Evolutionary conservation across 257 asterid genomes (phyloP).

Genomic region (Petrea volubilis): DNA sequence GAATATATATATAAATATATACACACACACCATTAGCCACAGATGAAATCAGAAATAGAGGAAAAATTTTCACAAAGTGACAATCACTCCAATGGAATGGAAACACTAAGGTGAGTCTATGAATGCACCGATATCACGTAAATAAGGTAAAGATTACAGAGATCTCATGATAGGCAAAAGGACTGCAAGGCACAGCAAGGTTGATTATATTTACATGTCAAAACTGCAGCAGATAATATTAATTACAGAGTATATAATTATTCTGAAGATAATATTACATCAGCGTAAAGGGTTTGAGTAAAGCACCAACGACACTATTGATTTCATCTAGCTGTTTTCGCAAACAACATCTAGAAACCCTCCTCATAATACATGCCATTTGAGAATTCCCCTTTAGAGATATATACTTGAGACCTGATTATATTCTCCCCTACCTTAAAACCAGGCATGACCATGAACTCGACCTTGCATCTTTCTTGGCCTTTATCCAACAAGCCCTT

Average conservation of each 20-base stretch:
- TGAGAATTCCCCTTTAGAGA: slow-evolving; percentile 37
- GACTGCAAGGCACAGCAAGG: slow-evolving; percentile 1
- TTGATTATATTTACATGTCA: slow-evolving; percentile 24
- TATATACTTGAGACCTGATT: slow-evolving; percentile 70
- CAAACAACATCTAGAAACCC: neutral
- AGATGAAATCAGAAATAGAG: neutral
- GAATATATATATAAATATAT: no score
- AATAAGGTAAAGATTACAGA: neutral
- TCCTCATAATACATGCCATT: slow-evolving; percentile 27
- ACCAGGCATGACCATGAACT: slow-evolving; percentile 84
- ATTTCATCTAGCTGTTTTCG: slow-evolving; percentile 22
- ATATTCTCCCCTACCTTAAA: slow-evolving; percentile 53
- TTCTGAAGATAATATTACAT: slow-evolving; percentile 17
- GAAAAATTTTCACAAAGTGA: neutral
- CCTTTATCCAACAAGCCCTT: slow-evolving; percentile 28
- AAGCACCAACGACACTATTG: neutral
- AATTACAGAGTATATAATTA: slow-evolving; percentile 28
- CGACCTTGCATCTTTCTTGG: slow-evolving; percentile 54
- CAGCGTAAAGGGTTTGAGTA: slow-evolving; percentile 7
- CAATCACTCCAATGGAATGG: neutral
- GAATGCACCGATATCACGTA: neutral
- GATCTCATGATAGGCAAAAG: slow-evolving; percentile 5
- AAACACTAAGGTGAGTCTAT: neutral
- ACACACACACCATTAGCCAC: neutral
- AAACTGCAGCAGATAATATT: slow-evolving; percentile 24